These are phyloP conservation scores for Acidomyces sp. DNA, from an alignment of 495 filamentous ascomycete species.

Conservation along the genomic window DNA sequence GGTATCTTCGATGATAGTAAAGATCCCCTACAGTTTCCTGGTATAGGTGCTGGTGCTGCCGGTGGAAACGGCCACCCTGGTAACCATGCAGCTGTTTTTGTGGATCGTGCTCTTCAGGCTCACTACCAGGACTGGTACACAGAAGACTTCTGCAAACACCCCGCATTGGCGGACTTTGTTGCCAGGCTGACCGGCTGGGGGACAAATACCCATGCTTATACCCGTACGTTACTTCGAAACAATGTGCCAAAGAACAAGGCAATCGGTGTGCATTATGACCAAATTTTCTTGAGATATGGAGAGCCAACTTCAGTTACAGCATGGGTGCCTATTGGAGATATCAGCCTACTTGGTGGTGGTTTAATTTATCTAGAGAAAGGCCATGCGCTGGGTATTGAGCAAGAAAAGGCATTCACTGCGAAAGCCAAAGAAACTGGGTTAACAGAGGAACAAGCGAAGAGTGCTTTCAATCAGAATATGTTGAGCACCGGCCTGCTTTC, in stretches of 20 bases:
- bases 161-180: constrained; percentile 38
- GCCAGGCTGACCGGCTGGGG: constrained; percentile 43
- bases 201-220: constrained; percentile 32
- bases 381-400: constrained; percentile 18
- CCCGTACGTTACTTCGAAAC: constrained; percentile 34
- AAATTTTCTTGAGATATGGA: constrained; percentile 49
- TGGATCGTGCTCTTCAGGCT: constrained; percentile 43
- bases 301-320: constrained; percentile 46
- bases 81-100: constrained; percentile 34
- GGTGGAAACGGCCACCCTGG: constrained; percentile 39
- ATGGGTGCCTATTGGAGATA: constrained; percentile 53
- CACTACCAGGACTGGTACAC: constrained; percentile 46
- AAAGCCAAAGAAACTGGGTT: constrained; percentile 19
- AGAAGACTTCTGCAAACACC: constrained; percentile 44
- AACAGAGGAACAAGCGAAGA: constrained; percentile 19
- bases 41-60: constrained; percentile 41
- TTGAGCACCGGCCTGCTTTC: constrained; percentile 21
- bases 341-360: constrained; percentile 43
- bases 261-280: constrained; percentile 54
- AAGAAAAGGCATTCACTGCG: constrained; percentile 21
- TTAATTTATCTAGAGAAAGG: constrained; percentile 48
- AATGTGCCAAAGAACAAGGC: constrained; percentile 46
- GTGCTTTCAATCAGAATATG: constrained; percentile 27
- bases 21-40: constrained; percentile 38
- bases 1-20: constrained; percentile 40